Base-by-base conservation (phyloP, 2,329 filamentous ascomycete species). In the Phoma sp. region DNA sequence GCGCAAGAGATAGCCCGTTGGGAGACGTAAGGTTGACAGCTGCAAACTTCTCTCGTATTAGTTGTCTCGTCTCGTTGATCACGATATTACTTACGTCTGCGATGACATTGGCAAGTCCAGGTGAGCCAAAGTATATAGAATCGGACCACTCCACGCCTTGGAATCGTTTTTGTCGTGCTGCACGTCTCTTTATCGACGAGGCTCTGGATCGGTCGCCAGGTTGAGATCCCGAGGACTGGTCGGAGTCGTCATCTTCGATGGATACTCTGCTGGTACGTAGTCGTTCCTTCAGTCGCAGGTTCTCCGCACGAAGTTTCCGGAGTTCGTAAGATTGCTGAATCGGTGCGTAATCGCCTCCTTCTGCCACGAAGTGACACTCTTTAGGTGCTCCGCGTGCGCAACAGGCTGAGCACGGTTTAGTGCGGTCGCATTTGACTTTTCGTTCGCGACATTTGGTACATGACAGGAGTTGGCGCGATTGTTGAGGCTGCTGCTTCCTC, bases 361-460 rank as follows among this genome's bases (percentile, higher is more conserved):
- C 79, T 6, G 76, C 75, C 8, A 79, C 67, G 55, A 81, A 81
- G 40, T 79, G 74, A 57, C 79, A 81, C 48, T 80, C 77, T 55
- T 77, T 79, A 3, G 79, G 78, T 38, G 75, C 72, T 12, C 79
- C 79, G 51, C 79, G 74, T 41, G 78, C 78, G 62, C 79, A 81
- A 58, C 79, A 81, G 37, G 79, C 78, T 21, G 76, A 78, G 64
- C 79, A 81, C 40, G 79, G 79, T 60, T 80, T 80, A 36, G 77
- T 81, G 47, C 79, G 76, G 70, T 81, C 79, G 59, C 79, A 81
- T 77, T 81, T 81, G 51, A 81, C 78, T 56, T 81, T 81, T 29
- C 79, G 71, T 55, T 80, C 78, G 44, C 78, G 72, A 61, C 79
- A 81, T 58, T 80, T 81, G 4, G 78, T 81, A 55, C 79, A 81